Conservation (phyloP, 1,284 basidiomycete species). For the Cutaneotrichosporon arboriforme region DNA sequence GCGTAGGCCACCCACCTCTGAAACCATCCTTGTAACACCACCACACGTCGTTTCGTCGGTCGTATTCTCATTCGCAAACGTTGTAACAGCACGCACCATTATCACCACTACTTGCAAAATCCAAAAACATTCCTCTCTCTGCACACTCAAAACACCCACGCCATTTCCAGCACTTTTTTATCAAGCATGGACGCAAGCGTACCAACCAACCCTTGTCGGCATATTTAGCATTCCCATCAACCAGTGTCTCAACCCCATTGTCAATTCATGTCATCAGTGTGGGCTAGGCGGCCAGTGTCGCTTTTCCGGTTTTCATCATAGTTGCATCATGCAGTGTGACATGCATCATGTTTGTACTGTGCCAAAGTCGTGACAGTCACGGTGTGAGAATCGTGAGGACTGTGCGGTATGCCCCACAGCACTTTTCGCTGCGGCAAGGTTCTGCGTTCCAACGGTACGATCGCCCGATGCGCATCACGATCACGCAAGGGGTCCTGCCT, state of each 20-base stretch:
- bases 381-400: too few species aligned
- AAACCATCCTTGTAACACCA: not conserved
- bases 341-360: constrained; percentile 4
- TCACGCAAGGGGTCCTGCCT: too few species aligned
- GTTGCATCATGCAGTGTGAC: constrained; percentile 1
- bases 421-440: too few species aligned
- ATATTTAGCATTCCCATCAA: constrained; percentile 3
- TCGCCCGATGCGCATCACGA: too few species aligned
- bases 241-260: not conserved
- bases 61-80: too few species aligned
- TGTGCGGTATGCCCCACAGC: too few species aligned
- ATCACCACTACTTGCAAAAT: too few species aligned
- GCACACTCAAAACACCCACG: not conserved
- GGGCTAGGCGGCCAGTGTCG: not conserved
- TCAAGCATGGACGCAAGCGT: not conserved
- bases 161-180: not conserved
- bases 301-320: too few species aligned
- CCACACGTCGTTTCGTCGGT: too few species aligned
- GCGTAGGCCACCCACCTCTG: not conserved
- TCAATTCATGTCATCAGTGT: not conserved
- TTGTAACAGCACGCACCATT: too few species aligned
- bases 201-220: not conserved
- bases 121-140: not conserved
- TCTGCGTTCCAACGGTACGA: too few species aligned
- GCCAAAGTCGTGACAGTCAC: not conserved